Conservation (phyloP, 768 basidiomycete species). For the Sporobolomyces pararoseus region DNA sequence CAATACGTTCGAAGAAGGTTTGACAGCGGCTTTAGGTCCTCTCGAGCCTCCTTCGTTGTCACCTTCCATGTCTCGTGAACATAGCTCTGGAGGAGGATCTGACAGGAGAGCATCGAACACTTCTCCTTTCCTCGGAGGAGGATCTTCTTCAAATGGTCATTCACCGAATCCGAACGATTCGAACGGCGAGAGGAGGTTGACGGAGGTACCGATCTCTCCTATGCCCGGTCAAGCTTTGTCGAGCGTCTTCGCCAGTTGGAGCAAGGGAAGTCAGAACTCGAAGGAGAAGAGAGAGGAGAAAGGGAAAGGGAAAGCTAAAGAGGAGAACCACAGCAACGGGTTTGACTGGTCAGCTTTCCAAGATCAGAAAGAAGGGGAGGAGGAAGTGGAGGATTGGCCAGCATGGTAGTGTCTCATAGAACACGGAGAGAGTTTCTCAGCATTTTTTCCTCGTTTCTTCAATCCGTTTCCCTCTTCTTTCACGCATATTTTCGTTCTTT, state of each 20-base stretch:
- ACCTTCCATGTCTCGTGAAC: background rate
- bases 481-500: background rate
- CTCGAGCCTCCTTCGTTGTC: conserved; percentile 26
- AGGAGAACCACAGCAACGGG: background rate
- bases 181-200: background rate
- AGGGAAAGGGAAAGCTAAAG: background rate
- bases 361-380: background rate
- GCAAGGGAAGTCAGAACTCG: background rate
- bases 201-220: background rate
- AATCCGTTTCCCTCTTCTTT: background rate
- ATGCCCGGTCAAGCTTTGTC: conserved; percentile 19
- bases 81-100: background rate
- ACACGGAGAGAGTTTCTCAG: background rate
- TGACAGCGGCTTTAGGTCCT: conserved; percentile 32
- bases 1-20: conserved; percentile 36
- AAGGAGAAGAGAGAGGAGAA: background rate
- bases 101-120: background rate
- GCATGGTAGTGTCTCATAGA: conserved; percentile 5
- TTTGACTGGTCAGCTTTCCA: conserved; percentile 40
- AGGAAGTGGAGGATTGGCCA: conserved; percentile 17
- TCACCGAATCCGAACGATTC: background rate
- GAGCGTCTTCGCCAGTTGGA: conserved; percentile 16
- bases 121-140: conserved; percentile 8
- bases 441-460: background rate
- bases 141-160: background rate